phyloP scores from a whole-genome alignment of 495 filamentous ascomycete species.

The Trichoderma reesei region DNA sequence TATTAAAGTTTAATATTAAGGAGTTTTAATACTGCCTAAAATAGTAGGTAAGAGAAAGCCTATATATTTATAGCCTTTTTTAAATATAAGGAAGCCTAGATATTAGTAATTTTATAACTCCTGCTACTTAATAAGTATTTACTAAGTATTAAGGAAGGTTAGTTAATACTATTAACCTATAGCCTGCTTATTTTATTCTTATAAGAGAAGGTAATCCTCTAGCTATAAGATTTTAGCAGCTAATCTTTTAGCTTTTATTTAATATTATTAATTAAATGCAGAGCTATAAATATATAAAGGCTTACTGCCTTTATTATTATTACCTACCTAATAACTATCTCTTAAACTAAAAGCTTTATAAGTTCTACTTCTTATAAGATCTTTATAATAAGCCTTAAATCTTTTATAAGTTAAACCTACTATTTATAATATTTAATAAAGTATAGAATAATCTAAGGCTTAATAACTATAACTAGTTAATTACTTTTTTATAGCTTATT shows the following conservation, averaged over 20 bases:
- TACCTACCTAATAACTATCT: slow-evolving; percentile 6
- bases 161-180: not conserved
- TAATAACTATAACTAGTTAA: not conserved
- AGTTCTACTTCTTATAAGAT: too few relatives aligned
- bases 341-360: not conserved
- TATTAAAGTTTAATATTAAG: not conserved
- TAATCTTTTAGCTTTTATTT: not conserved
- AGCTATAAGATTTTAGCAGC: not conserved
- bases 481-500: not conserved
- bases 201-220: not conserved
- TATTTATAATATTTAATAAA: not conserved
- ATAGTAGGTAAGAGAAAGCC: not conserved
- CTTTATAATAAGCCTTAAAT: too few relatives aligned
- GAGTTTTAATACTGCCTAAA: not conserved
- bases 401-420: too few relatives aligned
- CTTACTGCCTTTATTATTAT: not conserved
- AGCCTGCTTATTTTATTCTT: not conserved
- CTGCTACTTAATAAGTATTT: not conserved
- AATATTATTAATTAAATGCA: not conserved
- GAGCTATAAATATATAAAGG: too few relatives aligned
- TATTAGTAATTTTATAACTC: not conserved
- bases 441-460: not conserved
- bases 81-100: not conserved
- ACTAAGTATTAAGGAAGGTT: too few relatives aligned
- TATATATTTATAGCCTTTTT: not conserved